Evolutionary conservation across 306 rosid species (phyloP).

Genomic region (Castanea mollissima): DNA sequence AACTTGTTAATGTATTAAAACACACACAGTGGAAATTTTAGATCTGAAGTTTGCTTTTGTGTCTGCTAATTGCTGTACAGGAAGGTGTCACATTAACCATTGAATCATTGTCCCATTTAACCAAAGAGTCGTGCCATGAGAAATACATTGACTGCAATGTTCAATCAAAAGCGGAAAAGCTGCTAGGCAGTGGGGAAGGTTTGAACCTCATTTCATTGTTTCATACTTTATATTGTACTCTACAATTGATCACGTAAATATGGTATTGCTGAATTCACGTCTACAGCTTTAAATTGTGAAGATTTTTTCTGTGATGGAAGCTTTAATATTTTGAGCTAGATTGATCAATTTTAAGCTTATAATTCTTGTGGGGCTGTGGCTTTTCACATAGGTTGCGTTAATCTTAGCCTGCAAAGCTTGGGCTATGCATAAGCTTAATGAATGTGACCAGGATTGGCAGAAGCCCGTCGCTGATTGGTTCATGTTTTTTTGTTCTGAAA

Average conservation of each 20-base stretch:
- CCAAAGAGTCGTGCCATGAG: constrained; percentile 47
- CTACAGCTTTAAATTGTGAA: background rate
- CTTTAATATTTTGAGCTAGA: constrained; percentile 13
- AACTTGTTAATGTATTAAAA: background rate
- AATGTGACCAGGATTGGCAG: background rate
- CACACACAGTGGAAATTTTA: background rate
- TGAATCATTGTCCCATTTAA: constrained; percentile 63
- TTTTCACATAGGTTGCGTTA: constrained; percentile 11
- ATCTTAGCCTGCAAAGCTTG: constrained; percentile 11
- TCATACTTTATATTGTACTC: constrained; percentile 17
- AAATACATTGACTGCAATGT: constrained; percentile 35
- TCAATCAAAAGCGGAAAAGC: constrained; percentile 68
- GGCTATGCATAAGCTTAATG: background rate
- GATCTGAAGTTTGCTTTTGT: constrained; percentile 1
- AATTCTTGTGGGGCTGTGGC: constrained; percentile 14
- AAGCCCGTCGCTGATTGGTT: background rate
- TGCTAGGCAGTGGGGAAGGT: constrained; percentile 90
- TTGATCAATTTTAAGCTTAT: background rate
- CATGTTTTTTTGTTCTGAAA: background rate
- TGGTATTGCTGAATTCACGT: constrained; percentile 1
- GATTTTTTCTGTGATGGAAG: background rate
- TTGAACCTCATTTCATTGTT: constrained; percentile 20
- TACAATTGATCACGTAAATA: background rate
- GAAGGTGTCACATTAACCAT: constrained; percentile 68
- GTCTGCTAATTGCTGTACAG: constrained; percentile 43